Percentiles rank a stretch among this genome's conserved stretches.
These are phyloP conservation scores for Plasmodium chabaudi DNA, from an alignment of 169 alveolate species.

Conservation along the genomic window DNA sequence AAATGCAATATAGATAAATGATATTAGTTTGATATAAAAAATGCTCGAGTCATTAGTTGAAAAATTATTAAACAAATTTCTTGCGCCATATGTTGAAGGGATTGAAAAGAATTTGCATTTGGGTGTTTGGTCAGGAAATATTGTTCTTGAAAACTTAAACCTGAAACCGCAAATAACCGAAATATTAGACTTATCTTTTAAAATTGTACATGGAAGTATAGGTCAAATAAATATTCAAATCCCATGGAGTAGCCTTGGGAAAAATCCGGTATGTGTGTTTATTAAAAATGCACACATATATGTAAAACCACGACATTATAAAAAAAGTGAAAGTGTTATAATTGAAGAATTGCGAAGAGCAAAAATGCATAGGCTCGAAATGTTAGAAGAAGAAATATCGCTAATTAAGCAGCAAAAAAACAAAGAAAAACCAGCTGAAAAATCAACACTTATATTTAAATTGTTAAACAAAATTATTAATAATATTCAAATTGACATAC, in stretches of 20 bases:
- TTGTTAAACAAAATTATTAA: constrained; percentile 86
- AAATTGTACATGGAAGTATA: constrained; percentile 84
- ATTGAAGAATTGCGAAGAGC: constrained; percentile 80
- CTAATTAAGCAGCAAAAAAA: constrained; percentile 73
- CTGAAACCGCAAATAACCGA: constrained; percentile 88
- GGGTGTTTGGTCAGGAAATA: constrained; percentile 91
- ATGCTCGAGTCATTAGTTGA: constrained; percentile 90
- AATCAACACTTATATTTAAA: constrained; percentile 85
- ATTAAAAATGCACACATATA: constrained; percentile 85
- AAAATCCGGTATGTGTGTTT: constrained; percentile 85
- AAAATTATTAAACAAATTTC: constrained; percentile 86
- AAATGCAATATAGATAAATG: background rate
- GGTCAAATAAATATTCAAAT: constrained; percentile 86
- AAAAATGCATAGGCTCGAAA: constrained; percentile 79
- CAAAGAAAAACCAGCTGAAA: constrained; percentile 71
- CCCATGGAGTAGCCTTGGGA: constrained; percentile 89
- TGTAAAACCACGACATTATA: constrained; percentile 80
- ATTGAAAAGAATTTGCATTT: constrained; percentile 87
- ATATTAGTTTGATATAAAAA: constrained; percentile 31
- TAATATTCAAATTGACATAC: constrained; percentile 87
- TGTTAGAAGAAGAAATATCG: constrained; percentile 79
- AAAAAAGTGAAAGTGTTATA: constrained; percentile 84
- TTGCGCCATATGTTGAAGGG: constrained; percentile 91
- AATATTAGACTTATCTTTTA: constrained; percentile 73
- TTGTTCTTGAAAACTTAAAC: constrained; percentile 85